Evolutionary conservation across 1,284 basidiomycete species (phyloP).

Genomic region (Pyrrhoderma noxium): DNA sequence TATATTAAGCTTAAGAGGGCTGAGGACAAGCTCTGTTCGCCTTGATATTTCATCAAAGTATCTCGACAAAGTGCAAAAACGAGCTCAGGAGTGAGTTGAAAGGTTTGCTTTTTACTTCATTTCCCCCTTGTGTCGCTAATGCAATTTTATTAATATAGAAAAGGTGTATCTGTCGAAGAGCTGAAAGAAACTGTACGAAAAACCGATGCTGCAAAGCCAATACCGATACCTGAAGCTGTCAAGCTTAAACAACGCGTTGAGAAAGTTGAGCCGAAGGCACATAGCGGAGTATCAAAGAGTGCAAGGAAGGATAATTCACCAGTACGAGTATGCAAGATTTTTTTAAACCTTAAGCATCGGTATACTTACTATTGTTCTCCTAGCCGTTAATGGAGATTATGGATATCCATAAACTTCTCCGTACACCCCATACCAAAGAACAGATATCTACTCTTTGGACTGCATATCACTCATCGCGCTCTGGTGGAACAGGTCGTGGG

Average conservation of each 20-base stretch:
- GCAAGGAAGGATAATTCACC: constrained; percentile 61
- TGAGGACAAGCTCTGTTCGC: background rate
- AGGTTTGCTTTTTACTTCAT: constrained; percentile 6
- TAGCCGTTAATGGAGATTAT: constrained; percentile 79
- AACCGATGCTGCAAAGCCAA: constrained; percentile 22
- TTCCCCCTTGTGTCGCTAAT: constrained; percentile 1
- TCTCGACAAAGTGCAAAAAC: constrained; percentile 37
- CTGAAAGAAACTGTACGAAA: constrained; percentile 31
- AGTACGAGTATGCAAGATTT: constrained; percentile 42
- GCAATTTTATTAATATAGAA: constrained; percentile 26
- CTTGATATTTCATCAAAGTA: constrained; percentile 31
- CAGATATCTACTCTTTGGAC: constrained; percentile 82
- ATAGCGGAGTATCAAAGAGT: constrained; percentile 16
- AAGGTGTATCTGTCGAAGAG: constrained; percentile 36
- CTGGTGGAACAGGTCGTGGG: constrained; percentile 70
- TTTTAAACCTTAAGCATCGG: constrained; percentile 1
- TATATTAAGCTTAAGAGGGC: background rate
- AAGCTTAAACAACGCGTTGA: constrained; percentile 23
- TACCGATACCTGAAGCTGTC: constrained; percentile 22
- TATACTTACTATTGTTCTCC: constrained; percentile 6
- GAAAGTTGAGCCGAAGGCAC: constrained; percentile 19
- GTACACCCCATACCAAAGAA: constrained; percentile 61
- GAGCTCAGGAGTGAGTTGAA: constrained; percentile 38
- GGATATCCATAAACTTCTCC: constrained; percentile 65
- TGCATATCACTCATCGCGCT: constrained; percentile 78